These are phyloP conservation scores for Trichoderma atroviride DNA, from an alignment of 2,329 filamentous ascomycete species.

Conservation along the genomic window DNA sequence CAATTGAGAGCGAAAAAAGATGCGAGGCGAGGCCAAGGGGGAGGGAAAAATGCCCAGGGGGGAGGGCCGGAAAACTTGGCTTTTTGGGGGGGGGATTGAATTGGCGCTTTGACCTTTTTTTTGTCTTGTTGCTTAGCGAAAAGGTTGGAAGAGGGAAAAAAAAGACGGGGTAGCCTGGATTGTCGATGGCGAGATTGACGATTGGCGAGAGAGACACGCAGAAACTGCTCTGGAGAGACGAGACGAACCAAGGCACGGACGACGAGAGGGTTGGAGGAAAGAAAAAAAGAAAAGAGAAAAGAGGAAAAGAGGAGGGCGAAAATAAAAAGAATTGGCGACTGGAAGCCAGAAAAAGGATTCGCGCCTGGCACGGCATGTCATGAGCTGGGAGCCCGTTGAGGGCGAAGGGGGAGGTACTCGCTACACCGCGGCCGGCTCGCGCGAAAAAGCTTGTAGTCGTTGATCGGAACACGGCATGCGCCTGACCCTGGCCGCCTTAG, in stretches of 20 bases:
- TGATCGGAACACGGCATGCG: conserved; percentile 28
- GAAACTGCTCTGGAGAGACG: conserved; percentile 9
- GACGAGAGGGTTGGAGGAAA: conserved; percentile 17
- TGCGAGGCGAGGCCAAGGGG: conserved; percentile 15
- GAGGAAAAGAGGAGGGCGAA: conserved; percentile 5
- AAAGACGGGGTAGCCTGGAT: conserved; percentile 21
- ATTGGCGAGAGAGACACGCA: conserved; percentile 10
- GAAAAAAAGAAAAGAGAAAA: conserved; percentile 7
- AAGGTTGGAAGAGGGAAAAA: neutral
- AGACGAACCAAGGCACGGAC: conserved; percentile 21
- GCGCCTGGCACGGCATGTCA: conserved; percentile 5
- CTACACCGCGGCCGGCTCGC: conserved; percentile 6
- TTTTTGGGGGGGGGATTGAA: neutral
- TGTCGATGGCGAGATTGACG: conserved; percentile 20
- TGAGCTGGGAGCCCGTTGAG: neutral
- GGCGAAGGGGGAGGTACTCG: conserved; percentile 1
- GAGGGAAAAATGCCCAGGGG: neutral
- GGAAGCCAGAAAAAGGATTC: conserved; percentile 19
- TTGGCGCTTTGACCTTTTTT: conserved; percentile 24
- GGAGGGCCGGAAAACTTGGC: conserved; percentile 5
- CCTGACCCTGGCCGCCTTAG: conserved; percentile 23
- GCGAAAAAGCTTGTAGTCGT: conserved; percentile 15
- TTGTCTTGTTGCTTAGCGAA: neutral
- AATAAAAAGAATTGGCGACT: conserved; percentile 7
- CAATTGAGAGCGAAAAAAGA: conserved; percentile 3